phyloP scores from a whole-genome alignment of 768 basidiomycete genomes.

The Tylopilus subfusipes region DNA sequence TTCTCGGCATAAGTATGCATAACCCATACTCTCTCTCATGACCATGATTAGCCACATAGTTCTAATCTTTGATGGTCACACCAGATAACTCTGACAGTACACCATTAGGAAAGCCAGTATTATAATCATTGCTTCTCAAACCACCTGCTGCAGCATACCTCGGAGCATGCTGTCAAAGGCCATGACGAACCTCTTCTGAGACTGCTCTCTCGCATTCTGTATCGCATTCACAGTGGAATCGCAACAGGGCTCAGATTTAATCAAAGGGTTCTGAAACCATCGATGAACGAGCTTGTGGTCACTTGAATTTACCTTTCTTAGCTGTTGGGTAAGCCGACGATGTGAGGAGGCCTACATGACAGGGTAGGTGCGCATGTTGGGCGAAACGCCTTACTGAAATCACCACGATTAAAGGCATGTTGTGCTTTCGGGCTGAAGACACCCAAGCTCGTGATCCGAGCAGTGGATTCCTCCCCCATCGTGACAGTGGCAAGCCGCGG shows the following conservation, averaged over 20 bases:
- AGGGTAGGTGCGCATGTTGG: not conserved
- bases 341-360: not conserved
- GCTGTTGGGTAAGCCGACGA: not conserved
- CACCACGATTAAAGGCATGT: not conserved
- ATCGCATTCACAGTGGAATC: no score
- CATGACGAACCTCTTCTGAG: no score
- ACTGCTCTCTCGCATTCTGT: no score
- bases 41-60: no score
- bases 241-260: constrained; percentile 37
- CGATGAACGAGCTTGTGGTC: not conserved
- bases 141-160: no score
- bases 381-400: not conserved
- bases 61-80: no score
- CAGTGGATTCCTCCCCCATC: constrained; percentile 7
- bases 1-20: no score
- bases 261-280: not conserved
- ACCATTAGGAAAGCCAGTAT: no score
- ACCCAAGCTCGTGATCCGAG: constrained; percentile 2
- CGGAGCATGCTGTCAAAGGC: no score
- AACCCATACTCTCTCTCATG: no score
- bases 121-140: no score
- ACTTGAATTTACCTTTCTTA: not conserved
- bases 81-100: no score
- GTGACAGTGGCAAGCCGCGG: constrained; percentile 1
- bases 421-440: not conserved